Conservation (phyloP, 768 basidiomycete species). For the Porphyrellus cyaneotinctus region DNA sequence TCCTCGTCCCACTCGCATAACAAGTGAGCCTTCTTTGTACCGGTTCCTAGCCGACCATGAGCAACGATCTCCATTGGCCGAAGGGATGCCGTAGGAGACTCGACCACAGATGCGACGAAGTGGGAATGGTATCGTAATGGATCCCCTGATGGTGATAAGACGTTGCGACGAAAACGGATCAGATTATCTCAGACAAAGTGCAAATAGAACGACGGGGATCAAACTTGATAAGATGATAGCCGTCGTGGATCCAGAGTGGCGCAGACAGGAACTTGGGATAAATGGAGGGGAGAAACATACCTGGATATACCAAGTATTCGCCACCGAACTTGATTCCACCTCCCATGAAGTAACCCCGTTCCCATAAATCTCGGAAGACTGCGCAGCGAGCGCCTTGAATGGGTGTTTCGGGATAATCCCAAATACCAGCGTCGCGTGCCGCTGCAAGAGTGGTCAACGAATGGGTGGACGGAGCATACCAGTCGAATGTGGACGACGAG, state of each 20-base stretch:
- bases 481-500: constrained; percentile 55
- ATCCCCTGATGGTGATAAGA: constrained; percentile 55
- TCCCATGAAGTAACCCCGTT: constrained; percentile 83
- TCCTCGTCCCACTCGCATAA: constrained; percentile 85
- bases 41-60: constrained; percentile 92
- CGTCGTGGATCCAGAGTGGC: not conserved
- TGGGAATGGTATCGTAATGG: constrained; percentile 96
- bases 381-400: constrained; percentile 71
- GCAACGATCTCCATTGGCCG: constrained; percentile 93
- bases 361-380: constrained; percentile 78
- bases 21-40: constrained; percentile 93
- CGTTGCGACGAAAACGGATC: not conserved
- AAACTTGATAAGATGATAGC: not conserved
- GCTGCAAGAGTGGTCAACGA: constrained; percentile 53
- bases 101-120: constrained; percentile 80
- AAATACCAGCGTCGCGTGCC: constrained; percentile 66
- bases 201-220: too few species aligned
- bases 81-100: constrained; percentile 55
- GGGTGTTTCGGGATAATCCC: constrained; percentile 66
- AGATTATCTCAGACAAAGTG: not conserved
- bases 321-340: constrained; percentile 93
- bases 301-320: constrained; percentile 95
- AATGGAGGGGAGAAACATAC: constrained; percentile 38
- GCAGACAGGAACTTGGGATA: not conserved
- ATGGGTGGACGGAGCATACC: constrained; percentile 53